A percentile compares a stretch with the other conserved stretches of the same genome.
Conservation (phyloP, 345 rosid genomes). For the Abelmoschus esculentus region DNA sequence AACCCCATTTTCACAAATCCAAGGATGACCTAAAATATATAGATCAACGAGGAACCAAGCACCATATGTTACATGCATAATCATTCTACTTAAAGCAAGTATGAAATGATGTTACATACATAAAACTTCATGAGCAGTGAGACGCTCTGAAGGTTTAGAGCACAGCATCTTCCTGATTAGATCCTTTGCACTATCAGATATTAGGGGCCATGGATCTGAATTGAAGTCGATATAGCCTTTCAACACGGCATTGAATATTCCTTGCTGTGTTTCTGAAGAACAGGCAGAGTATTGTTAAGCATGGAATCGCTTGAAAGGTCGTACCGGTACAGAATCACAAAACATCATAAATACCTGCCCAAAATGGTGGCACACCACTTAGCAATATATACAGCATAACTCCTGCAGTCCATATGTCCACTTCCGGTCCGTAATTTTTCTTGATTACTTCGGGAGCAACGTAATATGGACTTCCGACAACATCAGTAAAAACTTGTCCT, state of each 20-base stretch:
- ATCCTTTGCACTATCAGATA: conserved; percentile 87
- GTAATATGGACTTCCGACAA: conserved; percentile 95
- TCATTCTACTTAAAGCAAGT: not conserved
- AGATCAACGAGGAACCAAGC: not conserved
- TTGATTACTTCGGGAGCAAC: conserved; percentile 95
- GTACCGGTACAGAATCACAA: not conserved
- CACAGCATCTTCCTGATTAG: conserved; percentile 81
- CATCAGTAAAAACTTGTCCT: conserved; percentile 92
- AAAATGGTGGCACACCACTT: conserved; percentile 13
- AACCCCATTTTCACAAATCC: conserved; percentile 98
- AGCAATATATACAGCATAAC: not conserved
- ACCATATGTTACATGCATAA: not conserved
- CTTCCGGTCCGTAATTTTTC: conserved; percentile 51
- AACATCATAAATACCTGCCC: conserved; percentile 66
- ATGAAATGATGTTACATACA: conserved; percentile 48
- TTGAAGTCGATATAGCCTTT: conserved; percentile 91
- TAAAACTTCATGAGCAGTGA: conserved; percentile 92
- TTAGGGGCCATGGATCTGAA: conserved; percentile 93
- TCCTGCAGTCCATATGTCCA: conserved; percentile 3
- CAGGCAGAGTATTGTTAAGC: conserved; percentile 11
- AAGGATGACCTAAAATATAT: conserved; percentile 70
- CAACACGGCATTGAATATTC: conserved; percentile 94
- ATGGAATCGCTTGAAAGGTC: conserved; percentile 5
- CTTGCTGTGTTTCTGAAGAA: conserved; percentile 86
- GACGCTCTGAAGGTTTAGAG: conserved; percentile 62